These are phyloP conservation scores for Teratosphaeriaceae sp. DNA, from an alignment of 2,329 filamentous ascomycete species.

Conservation along the genomic window DNA sequence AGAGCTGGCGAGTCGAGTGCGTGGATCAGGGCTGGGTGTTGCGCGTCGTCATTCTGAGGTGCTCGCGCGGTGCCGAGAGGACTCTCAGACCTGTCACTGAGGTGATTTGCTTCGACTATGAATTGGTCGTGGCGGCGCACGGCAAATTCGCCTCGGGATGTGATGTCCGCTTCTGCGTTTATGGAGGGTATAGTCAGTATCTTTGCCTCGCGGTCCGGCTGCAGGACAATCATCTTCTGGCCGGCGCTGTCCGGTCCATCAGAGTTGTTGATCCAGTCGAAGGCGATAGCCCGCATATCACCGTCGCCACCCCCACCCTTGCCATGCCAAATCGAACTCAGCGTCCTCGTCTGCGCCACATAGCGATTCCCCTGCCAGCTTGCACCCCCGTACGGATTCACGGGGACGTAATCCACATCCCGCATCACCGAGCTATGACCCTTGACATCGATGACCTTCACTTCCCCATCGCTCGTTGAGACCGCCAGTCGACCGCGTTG, in stretches of 20 bases:
- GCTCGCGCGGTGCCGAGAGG: neutral
- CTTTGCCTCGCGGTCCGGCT: constrained; percentile 45
- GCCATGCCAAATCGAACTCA: constrained; percentile 42
- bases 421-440: constrained; percentile 4
- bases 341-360: constrained; percentile 36
- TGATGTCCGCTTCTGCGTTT: constrained; percentile 37
- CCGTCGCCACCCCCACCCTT: constrained; percentile 28
- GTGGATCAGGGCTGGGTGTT: constrained; percentile 8
- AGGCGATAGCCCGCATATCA: constrained; percentile 49
- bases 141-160: constrained; percentile 37
- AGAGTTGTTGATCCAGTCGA: constrained; percentile 52
- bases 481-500: constrained; percentile 53
- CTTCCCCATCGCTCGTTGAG: constrained; percentile 52
- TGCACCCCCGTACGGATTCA: constrained; percentile 24
- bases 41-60: neutral
- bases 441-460: constrained; percentile 38
- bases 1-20: constrained; percentile 15
- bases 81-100: neutral
- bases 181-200: constrained; percentile 40
- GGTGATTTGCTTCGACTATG: neutral
- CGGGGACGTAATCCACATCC: constrained; percentile 11
- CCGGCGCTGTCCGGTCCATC: constrained; percentile 33
- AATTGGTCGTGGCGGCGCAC: constrained; percentile 5
- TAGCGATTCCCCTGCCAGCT: constrained; percentile 40
- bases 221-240: constrained; percentile 48